Conservation (phyloP, 2,329 filamentous ascomycete genomes). For the Fusarium albosuccineum region DNA sequence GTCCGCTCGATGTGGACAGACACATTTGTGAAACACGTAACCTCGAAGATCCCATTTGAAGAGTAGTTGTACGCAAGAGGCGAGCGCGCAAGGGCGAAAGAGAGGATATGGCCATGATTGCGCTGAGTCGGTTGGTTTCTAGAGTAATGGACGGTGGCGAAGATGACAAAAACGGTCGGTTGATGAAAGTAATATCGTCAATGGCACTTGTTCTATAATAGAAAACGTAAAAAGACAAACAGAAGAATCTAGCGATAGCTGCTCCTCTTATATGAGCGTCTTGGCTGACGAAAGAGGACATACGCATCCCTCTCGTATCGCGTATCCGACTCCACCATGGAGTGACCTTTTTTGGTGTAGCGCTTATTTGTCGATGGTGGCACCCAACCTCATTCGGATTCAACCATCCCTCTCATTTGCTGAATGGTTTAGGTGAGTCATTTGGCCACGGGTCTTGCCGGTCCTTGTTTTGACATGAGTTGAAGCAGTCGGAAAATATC, state of each 20-base stretch:
- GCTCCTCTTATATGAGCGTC: neutral
- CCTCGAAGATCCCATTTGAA: neutral
- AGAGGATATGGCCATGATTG: neutral
- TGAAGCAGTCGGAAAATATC: too few relatives aligned
- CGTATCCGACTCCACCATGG: slow-evolving; percentile 13
- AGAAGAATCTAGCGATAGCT: neutral
- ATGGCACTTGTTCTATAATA: too few relatives aligned
- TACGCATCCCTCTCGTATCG: slow-evolving; percentile 10
- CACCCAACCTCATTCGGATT: neutral
- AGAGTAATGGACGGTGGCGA: neutral
- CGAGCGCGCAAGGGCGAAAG: neutral
- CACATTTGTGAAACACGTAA: neutral
- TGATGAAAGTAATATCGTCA: too few relatives aligned
- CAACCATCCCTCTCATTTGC: neutral
- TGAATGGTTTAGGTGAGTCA: neutral
- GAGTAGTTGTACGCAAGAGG: neutral
- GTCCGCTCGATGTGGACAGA: neutral
- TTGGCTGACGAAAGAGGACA: neutral
- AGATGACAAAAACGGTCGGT: neutral
- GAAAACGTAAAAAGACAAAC: neutral
- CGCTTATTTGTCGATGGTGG: neutral
- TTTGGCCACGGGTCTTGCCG: neutral
- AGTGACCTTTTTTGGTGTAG: neutral
- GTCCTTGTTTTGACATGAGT: too few relatives aligned
- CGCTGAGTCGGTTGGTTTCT: neutral